Base-by-base conservation (phyloP, 192 early-diverging fungal genomes). In the Haplosporangium gracile region DNA sequence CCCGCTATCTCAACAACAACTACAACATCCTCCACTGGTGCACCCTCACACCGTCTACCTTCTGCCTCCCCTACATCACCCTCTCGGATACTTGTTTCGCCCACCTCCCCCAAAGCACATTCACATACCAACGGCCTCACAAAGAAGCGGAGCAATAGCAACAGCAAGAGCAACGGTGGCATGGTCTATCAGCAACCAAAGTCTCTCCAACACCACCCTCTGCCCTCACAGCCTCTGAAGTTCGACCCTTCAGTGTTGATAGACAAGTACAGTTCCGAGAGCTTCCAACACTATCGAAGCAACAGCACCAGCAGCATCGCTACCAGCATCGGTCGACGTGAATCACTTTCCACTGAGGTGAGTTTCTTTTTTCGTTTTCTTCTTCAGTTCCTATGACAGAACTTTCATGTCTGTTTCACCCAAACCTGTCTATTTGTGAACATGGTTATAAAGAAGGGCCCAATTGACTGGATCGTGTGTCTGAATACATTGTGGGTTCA, bases 111-210 rank as follows among this genome's bases (percentile, higher is more conserved):
- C 68, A 70, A 47, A 70, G 15, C 34, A 42, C 18, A 24, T 24
- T 24, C 57, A 68, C 57, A 47, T 0, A 20, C 26, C 49, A 24
- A n/a, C 2, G 32, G 40, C n/a, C 9, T 47, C 2, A 72, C 70
- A 26, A 74, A 36, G 49, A 74, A 29, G 51, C 42, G 47, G 72
- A 43, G 72, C 43, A 72, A 40, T 34, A 39, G 71, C 39, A 51
- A 51, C 18, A 55, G 36, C 38, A 51, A 51, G 18, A 55, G n/a
- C 38, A 71, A 26, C 9, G 34, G 16, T 9, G 72, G 71, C 57
- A 74, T 78, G 70, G 76, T 83, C 13, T 83, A 83, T 57, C 82
- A 78, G 32, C 82, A 83, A 57, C 82, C 82, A 68, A 83, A 78
- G 36, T 78, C 76, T 24, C 55, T 83, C 0, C 76, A 83, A 71